Conservation (phyloP, 148 eudicot species). For the Rhododendron ferrugineum region DNA sequence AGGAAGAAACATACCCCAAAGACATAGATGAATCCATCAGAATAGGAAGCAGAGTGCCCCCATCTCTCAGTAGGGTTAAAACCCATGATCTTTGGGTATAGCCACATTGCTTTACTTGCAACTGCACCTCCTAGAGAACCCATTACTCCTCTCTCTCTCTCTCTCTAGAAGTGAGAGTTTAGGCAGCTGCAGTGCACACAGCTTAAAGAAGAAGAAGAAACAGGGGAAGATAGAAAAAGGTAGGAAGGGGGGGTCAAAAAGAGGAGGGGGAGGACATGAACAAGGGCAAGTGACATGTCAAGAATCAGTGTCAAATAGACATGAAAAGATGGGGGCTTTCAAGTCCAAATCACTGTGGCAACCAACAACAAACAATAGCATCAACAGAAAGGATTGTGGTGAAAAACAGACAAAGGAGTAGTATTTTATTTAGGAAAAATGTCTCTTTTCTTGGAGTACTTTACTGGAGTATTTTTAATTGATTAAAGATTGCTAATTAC, state of each 20-base stretch:
- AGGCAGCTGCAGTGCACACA: neutral
- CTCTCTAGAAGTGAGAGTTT: neutral
- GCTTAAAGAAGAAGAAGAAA: conserved; percentile 15
- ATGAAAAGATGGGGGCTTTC: conserved; percentile 96
- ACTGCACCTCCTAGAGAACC: conserved; percentile 50
- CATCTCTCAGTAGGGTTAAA: conserved; percentile 84
- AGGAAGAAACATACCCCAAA: conserved; percentile 58
- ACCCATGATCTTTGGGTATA: conserved; percentile 62
- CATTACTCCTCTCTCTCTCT: conserved; percentile 23
- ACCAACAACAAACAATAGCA: conserved; percentile 28
- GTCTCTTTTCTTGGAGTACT: neutral
- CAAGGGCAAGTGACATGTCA: conserved; percentile 41
- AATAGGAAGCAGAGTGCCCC: conserved; percentile 90
- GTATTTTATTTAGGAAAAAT: neutral
- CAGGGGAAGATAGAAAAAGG: neutral
- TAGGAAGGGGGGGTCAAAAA: neutral
- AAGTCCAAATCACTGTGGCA: conserved; percentile 81
- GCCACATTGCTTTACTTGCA: conserved; percentile 71
- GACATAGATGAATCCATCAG: conserved; percentile 61
- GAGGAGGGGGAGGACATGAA: conserved; percentile 24
- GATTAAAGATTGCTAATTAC: neutral
- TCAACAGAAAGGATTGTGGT: conserved; percentile 13
- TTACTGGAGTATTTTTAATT: neutral
- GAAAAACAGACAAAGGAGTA: neutral
- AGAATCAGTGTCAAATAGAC: conserved; percentile 56